Conservation (phyloP, 164 flowering plant species). For the Taxillus chinensis region DNA sequence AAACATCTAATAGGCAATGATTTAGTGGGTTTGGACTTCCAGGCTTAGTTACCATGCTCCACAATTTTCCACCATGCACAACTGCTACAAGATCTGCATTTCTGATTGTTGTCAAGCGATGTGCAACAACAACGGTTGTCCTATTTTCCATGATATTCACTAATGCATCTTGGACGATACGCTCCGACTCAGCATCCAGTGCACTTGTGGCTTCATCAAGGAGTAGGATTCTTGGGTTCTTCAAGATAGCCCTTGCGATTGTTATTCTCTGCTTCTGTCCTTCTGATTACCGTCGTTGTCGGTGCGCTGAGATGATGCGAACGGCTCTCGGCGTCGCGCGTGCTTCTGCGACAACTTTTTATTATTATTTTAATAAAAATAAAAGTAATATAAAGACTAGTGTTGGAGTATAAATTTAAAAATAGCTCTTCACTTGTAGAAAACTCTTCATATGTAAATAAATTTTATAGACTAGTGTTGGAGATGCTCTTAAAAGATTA, state of each 20-base stretch:
- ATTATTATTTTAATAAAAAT: no score
- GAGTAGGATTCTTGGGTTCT: background rate
- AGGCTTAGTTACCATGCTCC: constrained; percentile 46
- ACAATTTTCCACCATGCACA: constrained; percentile 62
- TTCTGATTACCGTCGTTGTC: no score
- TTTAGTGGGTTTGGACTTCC: background rate
- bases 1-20: background rate
- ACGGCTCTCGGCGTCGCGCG: no score
- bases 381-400: no score
- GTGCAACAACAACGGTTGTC: constrained; percentile 70
- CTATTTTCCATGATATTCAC: constrained; percentile 41
- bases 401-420: no score
- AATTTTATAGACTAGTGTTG: no score
- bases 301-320: no score
- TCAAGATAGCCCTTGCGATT: constrained; percentile 4
- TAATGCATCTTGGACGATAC: constrained; percentile 63
- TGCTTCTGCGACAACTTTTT: no score
- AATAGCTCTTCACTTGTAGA: no score
- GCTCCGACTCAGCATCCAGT: constrained; percentile 60
- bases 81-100: constrained; percentile 60
- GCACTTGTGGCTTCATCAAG: constrained; percentile 5
- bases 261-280: constrained; percentile 26
- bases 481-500: no score
- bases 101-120: constrained; percentile 59
- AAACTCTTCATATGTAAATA: no score